phyloP scores from a whole-genome alignment of 148 eudicot genomes.

The Pharnaceum exiguum region DNA sequence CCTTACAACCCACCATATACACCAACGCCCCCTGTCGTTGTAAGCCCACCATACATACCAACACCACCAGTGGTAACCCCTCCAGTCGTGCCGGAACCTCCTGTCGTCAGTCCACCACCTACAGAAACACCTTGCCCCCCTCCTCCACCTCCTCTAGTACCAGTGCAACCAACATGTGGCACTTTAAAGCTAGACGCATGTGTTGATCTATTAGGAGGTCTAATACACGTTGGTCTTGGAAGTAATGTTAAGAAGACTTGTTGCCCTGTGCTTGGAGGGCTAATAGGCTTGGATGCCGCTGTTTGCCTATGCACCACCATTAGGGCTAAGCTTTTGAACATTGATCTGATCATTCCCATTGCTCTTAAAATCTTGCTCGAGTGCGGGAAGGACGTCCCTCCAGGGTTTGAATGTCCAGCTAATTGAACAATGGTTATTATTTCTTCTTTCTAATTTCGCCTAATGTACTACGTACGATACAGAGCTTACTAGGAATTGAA shows the following conservation, averaged over 20 bases:
- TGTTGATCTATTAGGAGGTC: constrained; percentile 62
- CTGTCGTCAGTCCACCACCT: too few relatives aligned
- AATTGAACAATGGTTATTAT: background rate
- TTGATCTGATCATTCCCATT: constrained; percentile 49
- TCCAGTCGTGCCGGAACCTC: too few relatives aligned
- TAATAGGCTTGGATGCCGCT: constrained; percentile 60
- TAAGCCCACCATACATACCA: constrained; percentile 10
- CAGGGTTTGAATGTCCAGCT: constrained; percentile 56
- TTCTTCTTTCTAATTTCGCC: background rate
- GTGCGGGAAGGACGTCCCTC: constrained; percentile 62
- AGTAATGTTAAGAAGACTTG: constrained; percentile 43
- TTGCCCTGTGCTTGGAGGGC: constrained; percentile 59
- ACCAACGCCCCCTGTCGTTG: background rate
- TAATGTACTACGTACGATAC: background rate
- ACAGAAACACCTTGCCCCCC: constrained; percentile 25
- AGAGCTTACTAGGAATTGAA: too few relatives aligned
- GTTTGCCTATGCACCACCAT: constrained; percentile 69
- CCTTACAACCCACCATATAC: constrained; percentile 2
- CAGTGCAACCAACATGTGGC: constrained; percentile 44
- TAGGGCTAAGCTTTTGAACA: constrained; percentile 48
- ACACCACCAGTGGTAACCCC: constrained; percentile 19
- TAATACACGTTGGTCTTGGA: constrained; percentile 60
- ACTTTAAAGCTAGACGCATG: constrained; percentile 52
- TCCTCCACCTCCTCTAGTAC: constrained; percentile 5
- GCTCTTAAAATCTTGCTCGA: constrained; percentile 56